Base-by-base conservation (phyloP, 2,329 filamentous ascomycete genomes). In the Emergomyces orientalis region DNA sequence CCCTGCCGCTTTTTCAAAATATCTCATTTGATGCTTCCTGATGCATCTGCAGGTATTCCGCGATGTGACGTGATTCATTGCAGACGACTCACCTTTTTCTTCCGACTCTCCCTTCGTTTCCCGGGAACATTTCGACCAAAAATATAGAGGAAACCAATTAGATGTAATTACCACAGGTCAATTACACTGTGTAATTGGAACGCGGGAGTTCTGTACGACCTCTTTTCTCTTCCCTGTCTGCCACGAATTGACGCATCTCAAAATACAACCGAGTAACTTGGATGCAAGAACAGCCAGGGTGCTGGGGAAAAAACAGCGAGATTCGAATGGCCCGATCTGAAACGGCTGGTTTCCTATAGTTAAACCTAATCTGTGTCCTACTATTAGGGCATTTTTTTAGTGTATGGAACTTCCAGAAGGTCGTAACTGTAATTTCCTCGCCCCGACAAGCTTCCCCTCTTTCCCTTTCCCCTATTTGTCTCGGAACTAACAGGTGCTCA, bases 1-100 rank as follows among this genome's bases (percentile, higher is more conserved):
- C 49, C 49, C 30, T 30, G 14, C 27, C 27, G 47, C 47, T 1
- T 52, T 52, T 52, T 32, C 25, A 32, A 32, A 14, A 19, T 52
- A 25, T 55, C 32, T 34, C 32, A 32, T 55, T 55, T 22, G 30
- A 22, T 55, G 32, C 19, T 37, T 37, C 2, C 19, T 55, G 9
- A n/a, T 55, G 32, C 22, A 25, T 37, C 30, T 22, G 52, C 49
- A 55, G 32, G 11, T 55, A 1, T 39, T 55, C 32, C 30, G 52
- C 52, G 52, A 55, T 55, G 52, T 55, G 52, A 55, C 52, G 52
- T 37, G 52, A 55, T 55, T 55, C 52, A 37, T 13, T 5, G n/a
- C 9, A 39, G 32, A 22, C 14, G 22, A 8, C 47, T 3, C 11
- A 27, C 47, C n/a, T 27, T 13, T 51, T 51, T 51, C n/a, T 0